Base-by-base conservation (phyloP, 805 yeast species). In the Sugiyamaella floridensis region DNA sequence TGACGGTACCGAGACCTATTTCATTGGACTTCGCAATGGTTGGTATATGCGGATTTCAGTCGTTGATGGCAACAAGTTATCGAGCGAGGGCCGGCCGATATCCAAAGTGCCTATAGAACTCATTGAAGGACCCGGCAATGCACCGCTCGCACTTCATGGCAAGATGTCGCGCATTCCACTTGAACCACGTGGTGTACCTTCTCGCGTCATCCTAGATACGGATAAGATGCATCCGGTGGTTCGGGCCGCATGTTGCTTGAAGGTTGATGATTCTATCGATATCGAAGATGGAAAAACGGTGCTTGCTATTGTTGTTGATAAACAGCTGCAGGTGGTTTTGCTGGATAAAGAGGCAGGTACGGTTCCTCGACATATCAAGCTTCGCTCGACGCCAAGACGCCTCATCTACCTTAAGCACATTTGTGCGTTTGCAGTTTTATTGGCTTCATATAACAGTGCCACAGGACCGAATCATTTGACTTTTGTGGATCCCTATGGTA, bases 311-410 rank as follows among this genome's bases (percentile, higher is more conserved):
- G 29, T 55, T n/a, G 29, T 52, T 40, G 50, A 55, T 22, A 49
- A 47, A 6, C 48, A 44, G 19, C 43, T 57, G 37, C 46, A 48
- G 29, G 22, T 55, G 11, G 22, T 56, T 8, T 22, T 42, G 7
- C n/a, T 55, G 41, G 51, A 49, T 20, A 46, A 29, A 40, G 26
- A 20, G 22, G 47, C 52, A 11, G 19, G 45, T 19, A 18, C 45
- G 14, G 19, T 57, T 18, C 45, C 52, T 15, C 32, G 44, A 9
- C 45, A 40, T 11, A 34, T 47, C n/a, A 40, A 29, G 9, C 20
- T 51, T 40, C 55, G 52, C 8, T 29, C 43, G 10, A 48, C 59
- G 1, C 61, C 61, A 4, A 40, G 54, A 20, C 45, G 57, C 14
- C 9, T 58, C 43, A 19, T 54, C 14, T 56, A 54, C 45, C 19